A percentile compares a stretch with the other conserved stretches of the same genome.
Conservation (phyloP, 148 eudicot species). For the Fagopyrum esculentum region DNA sequence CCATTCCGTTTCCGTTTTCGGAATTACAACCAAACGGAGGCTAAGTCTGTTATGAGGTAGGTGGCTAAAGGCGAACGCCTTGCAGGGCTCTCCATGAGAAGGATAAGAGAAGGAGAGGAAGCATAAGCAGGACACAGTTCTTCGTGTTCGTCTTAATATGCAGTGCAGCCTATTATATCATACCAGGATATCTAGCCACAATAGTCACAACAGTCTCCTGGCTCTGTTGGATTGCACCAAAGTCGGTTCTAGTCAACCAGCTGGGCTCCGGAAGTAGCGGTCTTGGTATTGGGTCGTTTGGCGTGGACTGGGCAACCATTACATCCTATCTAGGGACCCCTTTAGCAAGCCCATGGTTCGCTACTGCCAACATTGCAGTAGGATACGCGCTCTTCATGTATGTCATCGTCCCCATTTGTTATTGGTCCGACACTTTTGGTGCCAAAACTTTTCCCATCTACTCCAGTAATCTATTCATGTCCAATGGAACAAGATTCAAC, state of each 20-base stretch:
- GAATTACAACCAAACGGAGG: too few species aligned
- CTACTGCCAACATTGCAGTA: constrained; percentile 71
- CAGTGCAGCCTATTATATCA: constrained; percentile 62
- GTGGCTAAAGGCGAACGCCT: neutral
- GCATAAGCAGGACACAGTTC: constrained; percentile 64
- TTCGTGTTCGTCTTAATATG: constrained; percentile 56
- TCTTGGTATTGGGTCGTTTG: constrained; percentile 74
- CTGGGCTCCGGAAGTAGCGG: constrained; percentile 74
- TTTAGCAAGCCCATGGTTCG: constrained; percentile 96
- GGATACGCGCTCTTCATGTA: constrained; percentile 64
- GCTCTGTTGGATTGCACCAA: constrained; percentile 72
- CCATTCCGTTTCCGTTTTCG: too few species aligned
- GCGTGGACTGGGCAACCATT: constrained; percentile 80
- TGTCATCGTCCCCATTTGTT: constrained; percentile 51
- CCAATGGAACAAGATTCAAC: constrained; percentile 50
- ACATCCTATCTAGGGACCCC: constrained; percentile 79
- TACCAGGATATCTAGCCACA: constrained; percentile 69
- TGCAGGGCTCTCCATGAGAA: constrained; percentile 87
- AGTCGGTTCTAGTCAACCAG: constrained; percentile 62
- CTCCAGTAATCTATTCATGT: constrained; percentile 57
- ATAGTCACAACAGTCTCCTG: constrained; percentile 70
- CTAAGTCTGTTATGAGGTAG: too few species aligned
- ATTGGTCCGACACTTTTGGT: constrained; percentile 51
- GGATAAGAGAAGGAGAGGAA: constrained; percentile 50
- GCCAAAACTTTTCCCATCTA: constrained; percentile 79